Base-by-base conservation (phyloP, 306 rosid genomes). In the Mucuna pruriens region DNA sequence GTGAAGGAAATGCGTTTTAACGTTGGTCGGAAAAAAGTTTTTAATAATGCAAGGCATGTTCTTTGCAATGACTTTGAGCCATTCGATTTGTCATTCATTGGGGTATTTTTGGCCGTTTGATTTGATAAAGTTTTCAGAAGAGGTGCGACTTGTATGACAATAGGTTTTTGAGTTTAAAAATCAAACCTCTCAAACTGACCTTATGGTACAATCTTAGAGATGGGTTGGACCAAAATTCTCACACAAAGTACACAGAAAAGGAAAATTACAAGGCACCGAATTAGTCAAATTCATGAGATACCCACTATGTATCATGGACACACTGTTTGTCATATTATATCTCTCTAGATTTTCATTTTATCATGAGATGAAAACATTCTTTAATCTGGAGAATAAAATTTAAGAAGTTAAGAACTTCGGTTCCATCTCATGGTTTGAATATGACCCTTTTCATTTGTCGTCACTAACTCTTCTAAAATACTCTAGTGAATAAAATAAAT, bases 201-300 rank as follows among this genome's bases (percentile, higher is more conserved):
- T 61, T 57, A 84, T 60, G 15, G 7, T 42, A 19, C 73, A 64
- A 63, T 34, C 51, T 86, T 57, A 34, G 63, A 72, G 63, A 48
- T 66, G 42, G 62, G 77, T 83, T 82, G 83, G 84, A 83, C 68
- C 88, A 71, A 71, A 62, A 71, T 72, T 72, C 29, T 57, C 49
- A 51, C 79, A 73, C 75, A 71, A 48, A 54, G 87, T 31, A 10
- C 40, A 69, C 48, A 61, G 57, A 65, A 51, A 45, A 29, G 61
- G 44, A 68, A 76, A 19, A 65, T 78, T 82, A 71, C 83, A 76
- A 80, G 90, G 79, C 83, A 84, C 90, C 83, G 78, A 81, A 86
- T 75, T 71, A 74, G 92, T 88, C 91, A 64, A 88, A 86, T 86
- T 84, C 94, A 88, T 71, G 89, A 84, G 92, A 89, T 89, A 83